Evolutionary conservation across 2,329 filamentous ascomycete genomes (phyloP), one percentile per base, ranked within the genome.

Genomic region (Tolypocladium amazonense): DNA sequence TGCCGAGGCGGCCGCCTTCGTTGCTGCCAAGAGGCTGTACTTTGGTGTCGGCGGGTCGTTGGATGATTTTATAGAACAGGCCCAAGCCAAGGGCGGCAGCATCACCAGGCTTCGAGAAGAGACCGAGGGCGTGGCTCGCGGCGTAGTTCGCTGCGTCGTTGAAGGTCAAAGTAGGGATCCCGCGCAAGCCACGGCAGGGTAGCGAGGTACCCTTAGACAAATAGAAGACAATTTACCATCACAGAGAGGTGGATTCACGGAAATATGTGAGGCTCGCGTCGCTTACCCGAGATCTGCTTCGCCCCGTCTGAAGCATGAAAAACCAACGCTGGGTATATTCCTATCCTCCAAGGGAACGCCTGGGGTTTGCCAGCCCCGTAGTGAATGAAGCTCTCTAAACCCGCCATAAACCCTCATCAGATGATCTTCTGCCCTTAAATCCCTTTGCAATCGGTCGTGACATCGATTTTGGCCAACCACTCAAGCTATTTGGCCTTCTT

Each of bases 21-120:
- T 93, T 6, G 89, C 83, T 3, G 90, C 90, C 1, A 94, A 94
- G 76, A 83, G 84, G 64, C 79, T 92, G 14, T 94, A 94, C 72
- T 94, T 94, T 73, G 90, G 90, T 3, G 90, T 94, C 6, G 90
- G 90, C 0, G 90, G 90, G 0, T 92, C 89, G 25, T 80, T 94
- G 27, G 88, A 91, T 70, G 89, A 89, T 64, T 90, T 94, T 65
- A 75, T 86, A 56, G 73, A 77, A 57, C 77, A 74, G 63, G 80
- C 84, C 50, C 74, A 74, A 59, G 73, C 70, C 0, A 76, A 76
- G 43, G 84, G 83, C 2, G 77, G 75, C 14, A 63, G 65, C 3
- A 79, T 87, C 41, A 71, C 76, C 47, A 75, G 77, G 56, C 64
- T 87, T 39, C 76, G 81, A 60, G 83, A 87, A 67, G 84, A 87